phyloP scores from a whole-genome alignment of 2,329 filamentous ascomycete species.

The Cladosporium sp. region DNA sequence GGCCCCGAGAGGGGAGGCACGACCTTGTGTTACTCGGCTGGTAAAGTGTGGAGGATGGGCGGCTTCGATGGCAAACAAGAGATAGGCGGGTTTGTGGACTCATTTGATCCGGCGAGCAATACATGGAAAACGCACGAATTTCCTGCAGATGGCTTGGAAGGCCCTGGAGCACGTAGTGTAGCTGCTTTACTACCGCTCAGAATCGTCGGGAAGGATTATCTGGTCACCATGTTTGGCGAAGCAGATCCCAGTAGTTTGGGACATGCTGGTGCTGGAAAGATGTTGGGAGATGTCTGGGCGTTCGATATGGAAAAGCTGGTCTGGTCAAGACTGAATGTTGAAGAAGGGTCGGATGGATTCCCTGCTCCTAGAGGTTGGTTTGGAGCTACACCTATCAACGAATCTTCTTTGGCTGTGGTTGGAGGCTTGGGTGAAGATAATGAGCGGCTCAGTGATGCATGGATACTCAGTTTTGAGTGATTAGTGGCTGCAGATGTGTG shows the following conservation, averaged over 20 bases:
- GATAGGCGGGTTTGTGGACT: conserved; percentile 68
- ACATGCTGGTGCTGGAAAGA: conserved; percentile 54
- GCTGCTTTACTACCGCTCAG: conserved; percentile 41
- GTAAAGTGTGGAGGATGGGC: conserved; percentile 71
- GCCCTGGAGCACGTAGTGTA: conserved; percentile 50
- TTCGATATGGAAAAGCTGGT: conserved; percentile 35
- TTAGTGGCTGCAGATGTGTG: not conserved
- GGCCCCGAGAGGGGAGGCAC: conserved; percentile 63
- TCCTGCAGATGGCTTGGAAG: conserved; percentile 40
- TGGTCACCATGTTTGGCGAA: conserved; percentile 54
- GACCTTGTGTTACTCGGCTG: conserved; percentile 60
- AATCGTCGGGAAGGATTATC: conserved; percentile 32
- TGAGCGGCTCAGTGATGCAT: conserved; percentile 48
- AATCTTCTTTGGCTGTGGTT: conserved; percentile 36
- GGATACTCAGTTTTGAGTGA: conserved; percentile 37
- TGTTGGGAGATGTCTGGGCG: conserved; percentile 51
- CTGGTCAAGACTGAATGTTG: conserved; percentile 33
- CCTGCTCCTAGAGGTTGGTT: conserved; percentile 52
- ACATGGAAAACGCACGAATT: conserved; percentile 40
- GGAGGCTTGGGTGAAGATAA: conserved; percentile 53
- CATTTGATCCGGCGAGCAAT: conserved; percentile 42
- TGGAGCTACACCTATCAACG: conserved; percentile 43
- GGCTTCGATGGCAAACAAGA: conserved; percentile 70
- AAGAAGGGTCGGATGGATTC: conserved; percentile 15
- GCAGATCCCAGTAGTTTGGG: conserved; percentile 50